Conservation (phyloP, 1,284 basidiomycete species). For the Cryptococcus floricola region DNA sequence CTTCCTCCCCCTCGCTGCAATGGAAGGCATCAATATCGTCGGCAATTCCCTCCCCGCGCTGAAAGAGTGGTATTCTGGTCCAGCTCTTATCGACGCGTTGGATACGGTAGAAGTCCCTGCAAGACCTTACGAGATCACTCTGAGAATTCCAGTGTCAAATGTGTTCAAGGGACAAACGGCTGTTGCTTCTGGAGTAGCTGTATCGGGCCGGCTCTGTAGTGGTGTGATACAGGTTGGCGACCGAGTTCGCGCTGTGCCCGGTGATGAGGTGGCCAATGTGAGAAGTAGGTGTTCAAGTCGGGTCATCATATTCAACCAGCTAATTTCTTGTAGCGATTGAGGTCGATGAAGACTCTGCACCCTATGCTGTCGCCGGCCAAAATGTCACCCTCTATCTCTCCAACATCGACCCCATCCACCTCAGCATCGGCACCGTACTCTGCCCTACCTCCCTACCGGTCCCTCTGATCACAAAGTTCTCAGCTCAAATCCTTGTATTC, state of each 20-base stretch:
- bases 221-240: constrained; percentile 93
- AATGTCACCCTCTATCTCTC: constrained; percentile 83
- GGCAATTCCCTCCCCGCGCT: constrained; percentile 54
- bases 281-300: constrained; percentile 58
- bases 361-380: constrained; percentile 86
- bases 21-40: constrained; percentile 75
- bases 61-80: constrained; percentile 75
- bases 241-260: constrained; percentile 76
- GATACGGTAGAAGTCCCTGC: constrained; percentile 77
- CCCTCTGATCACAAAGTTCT: constrained; percentile 71
- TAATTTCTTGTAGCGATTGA: constrained; percentile 65
- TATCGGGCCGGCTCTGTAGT: constrained; percentile 80
- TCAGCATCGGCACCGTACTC: constrained; percentile 83
- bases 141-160: constrained; percentile 89
- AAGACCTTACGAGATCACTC: constrained; percentile 69
- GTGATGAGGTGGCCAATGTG: constrained; percentile 82
- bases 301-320: not conserved
- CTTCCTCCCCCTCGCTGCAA: constrained; percentile 87
- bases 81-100: constrained; percentile 76
- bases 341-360: constrained; percentile 68
- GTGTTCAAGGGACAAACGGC: constrained; percentile 87
- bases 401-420: constrained; percentile 77
- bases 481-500: constrained; percentile 87
- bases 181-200: constrained; percentile 63
- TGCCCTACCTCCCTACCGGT: constrained; percentile 69